Evolutionary conservation across 306 rosid species (phyloP).

Genomic region (Geum urbanum): DNA sequence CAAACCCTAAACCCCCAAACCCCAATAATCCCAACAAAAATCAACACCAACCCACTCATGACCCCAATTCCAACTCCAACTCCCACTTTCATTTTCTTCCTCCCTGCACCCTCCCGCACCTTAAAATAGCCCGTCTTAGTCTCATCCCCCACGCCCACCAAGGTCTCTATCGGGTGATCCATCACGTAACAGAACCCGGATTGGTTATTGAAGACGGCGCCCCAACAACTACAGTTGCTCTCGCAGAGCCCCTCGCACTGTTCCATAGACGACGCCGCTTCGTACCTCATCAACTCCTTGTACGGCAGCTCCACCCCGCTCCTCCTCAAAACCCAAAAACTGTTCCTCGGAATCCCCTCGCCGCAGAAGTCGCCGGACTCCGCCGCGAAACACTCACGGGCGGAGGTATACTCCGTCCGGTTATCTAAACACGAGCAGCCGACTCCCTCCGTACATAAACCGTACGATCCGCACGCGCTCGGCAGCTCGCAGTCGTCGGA

Average conservation of each 20-base stretch:
- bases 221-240: slow-evolving; percentile 78
- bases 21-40: slow-evolving; percentile 31
- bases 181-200: slow-evolving; percentile 64
- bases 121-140: slow-evolving; percentile 73
- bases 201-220: slow-evolving; percentile 49
- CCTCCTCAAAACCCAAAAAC: slow-evolving; percentile 44
- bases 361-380: slow-evolving; percentile 46
- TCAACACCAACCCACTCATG: slow-evolving; percentile 10
- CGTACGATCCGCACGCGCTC: slow-evolving; percentile 72
- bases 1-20: slow-evolving; percentile 30
- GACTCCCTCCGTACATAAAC: slow-evolving; percentile 57
- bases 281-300: slow-evolving; percentile 42
- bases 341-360: slow-evolving; percentile 18
- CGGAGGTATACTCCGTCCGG: slow-evolving; percentile 39
- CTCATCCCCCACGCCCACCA: slow-evolving; percentile 51
- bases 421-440: slow-evolving; percentile 71
- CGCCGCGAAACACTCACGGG: slow-evolving; percentile 36
- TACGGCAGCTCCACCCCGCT: slow-evolving; percentile 60
- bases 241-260: slow-evolving; percentile 58
- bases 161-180: slow-evolving; percentile 59
- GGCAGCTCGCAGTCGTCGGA: slow-evolving; percentile 61
- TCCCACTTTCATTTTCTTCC: slow-evolving; percentile 21
- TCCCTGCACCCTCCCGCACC: slow-evolving; percentile 39
- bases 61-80: slow-evolving; percentile 29
- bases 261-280: slow-evolving; percentile 42